Percentiles rank a stretch among this genome's conserved stretches.
Evolutionary conservation across 345 rosid species (phyloP).

Genomic region (Lenwebbia sp.): DNA sequence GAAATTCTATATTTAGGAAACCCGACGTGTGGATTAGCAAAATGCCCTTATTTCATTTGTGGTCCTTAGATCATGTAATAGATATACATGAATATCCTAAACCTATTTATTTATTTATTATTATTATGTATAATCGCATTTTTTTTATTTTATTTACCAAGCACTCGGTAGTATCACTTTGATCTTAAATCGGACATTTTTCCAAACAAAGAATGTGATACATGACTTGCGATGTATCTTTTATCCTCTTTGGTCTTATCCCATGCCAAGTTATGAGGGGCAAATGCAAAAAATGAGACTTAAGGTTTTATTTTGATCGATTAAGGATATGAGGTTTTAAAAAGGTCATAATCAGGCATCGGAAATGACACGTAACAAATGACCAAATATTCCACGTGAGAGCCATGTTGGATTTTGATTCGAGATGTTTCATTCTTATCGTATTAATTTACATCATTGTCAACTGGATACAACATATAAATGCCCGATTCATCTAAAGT

Average conservation of each 20-base stretch:
- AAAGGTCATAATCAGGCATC: neutral
- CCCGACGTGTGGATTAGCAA: fast-evolving
- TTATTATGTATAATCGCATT: no score
- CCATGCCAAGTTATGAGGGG: neutral
- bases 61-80: neutral
- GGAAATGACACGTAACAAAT: neutral
- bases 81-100: no score
- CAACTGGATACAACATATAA: neutral
- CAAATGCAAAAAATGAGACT: neutral
- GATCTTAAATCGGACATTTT: neutral
- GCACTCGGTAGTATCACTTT: no score
- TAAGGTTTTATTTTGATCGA: neutral
- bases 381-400: no score
- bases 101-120: no score
- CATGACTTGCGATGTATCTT: neutral
- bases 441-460: neutral
- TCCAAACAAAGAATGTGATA: neutral
- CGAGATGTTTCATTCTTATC: neutral
- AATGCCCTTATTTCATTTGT: neutral
- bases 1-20: neutral
- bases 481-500: neutral
- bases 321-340: neutral
- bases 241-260: neutral
- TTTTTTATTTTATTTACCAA: no score
- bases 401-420: neutral